Percentiles rank a stretch among this genome's conserved stretches.
Evolutionary conservation across 192 early-diverging fungal genomes (phyloP).

Genomic region (Gaertneriomyces sp.): DNA sequence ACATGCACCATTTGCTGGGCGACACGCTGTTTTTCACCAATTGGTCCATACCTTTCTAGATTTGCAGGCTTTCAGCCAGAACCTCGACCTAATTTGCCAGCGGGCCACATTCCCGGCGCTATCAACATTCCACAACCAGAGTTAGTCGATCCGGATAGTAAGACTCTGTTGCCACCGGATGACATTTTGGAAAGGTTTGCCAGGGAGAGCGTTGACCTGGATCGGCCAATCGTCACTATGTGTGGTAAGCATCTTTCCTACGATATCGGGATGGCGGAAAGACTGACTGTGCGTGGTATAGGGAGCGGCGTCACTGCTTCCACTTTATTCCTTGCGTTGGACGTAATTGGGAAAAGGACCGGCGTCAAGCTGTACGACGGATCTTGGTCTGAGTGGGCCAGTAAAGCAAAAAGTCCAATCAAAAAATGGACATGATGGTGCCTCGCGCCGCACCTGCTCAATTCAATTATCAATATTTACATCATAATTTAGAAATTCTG

Average conservation of each 20-base stretch:
- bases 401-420: constrained; percentile 64
- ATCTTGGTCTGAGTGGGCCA: constrained; percentile 88
- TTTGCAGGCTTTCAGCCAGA: constrained; percentile 75
- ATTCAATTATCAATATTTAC: too few relatives aligned
- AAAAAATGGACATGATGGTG: constrained; percentile 15
- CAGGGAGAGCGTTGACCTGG: constrained; percentile 60
- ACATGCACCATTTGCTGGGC: too few relatives aligned
- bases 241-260: constrained; percentile 57
- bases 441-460: too few relatives aligned
- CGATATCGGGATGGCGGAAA: not conserved
- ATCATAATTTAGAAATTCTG: too few relatives aligned
- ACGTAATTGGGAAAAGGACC: constrained; percentile 58
- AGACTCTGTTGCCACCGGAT: constrained; percentile 44
- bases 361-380: constrained; percentile 74
- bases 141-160: constrained; percentile 53
- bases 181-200: constrained; percentile 56
- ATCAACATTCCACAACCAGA: constrained; percentile 70
- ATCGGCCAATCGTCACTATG: constrained; percentile 68
- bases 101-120: constrained; percentile 79
- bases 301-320: constrained; percentile 80
- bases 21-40: too few relatives aligned
- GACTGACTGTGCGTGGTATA: not conserved
- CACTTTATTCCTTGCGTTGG: constrained; percentile 74
- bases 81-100: constrained; percentile 69
- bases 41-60: constrained; percentile 16